Evolutionary conservation across 2,329 filamentous ascomycete species (phyloP), one percentile per base, ranked within the genome.

Genomic region (Pseudogymnoascus sp.): DNA sequence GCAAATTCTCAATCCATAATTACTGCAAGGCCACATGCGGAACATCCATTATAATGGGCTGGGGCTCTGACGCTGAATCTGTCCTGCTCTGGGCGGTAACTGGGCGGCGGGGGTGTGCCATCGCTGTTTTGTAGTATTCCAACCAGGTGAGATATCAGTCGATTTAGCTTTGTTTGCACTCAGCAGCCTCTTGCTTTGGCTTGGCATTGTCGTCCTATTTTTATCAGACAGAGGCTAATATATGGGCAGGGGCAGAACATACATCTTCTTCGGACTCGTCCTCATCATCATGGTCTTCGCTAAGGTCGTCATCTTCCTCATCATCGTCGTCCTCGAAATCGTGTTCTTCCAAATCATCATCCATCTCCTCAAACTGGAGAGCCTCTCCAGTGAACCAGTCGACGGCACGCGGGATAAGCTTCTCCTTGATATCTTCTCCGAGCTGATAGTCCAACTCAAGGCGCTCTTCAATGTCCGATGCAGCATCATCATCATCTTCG

Each of bases 321-420:
- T 97, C 93, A 61, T 79, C 77, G 29, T 97, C 93, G 61, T 96
- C 93, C 65, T 93, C 89, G 69, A 90, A 91, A 67, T 91, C 90
- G 67, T 88, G 90, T 71, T 88, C 89, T 63, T 93, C 89, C 67
- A 92, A 81, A 66, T 93, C 92, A 62, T 96, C 85, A 40, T 93
- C 89, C 65, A 96, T 78, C 76, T 97, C 93, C 82, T 99, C 95
- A 71, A 91, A 99, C 71, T 95, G 93, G 67, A 99, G 87, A 70
- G 95, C 95, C 80, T 99, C 95, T 64, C 95, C 95, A 62, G 95
- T 99, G 77, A 99, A 99, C 95, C 95, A 99, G 79, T 99, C 95
- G 72, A 99, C 95, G 64, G 96, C 95, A 70, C 93, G 92, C 68
- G 95, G 95, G 70, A 99, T 99, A 68, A 99, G 85, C 82, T 99